A percentile compares a stretch with the other conserved stretches of the same genome.
Evolutionary conservation across 768 basidiomycete genomes (phyloP).

Genomic region (Leucocoprinus birnbaumii): DNA sequence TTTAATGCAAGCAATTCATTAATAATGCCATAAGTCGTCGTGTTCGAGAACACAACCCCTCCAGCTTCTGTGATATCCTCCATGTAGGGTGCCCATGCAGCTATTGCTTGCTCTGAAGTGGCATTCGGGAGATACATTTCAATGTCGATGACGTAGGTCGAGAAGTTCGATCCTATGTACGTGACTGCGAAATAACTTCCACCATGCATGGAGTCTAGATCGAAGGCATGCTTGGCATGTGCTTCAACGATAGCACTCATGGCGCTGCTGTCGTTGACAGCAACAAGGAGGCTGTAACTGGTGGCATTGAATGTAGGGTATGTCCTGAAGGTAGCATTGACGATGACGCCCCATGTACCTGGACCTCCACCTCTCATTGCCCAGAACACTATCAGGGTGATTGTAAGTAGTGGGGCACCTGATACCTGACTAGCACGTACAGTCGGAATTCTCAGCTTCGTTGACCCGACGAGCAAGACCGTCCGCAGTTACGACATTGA

Average conservation of each 20-base stretch:
- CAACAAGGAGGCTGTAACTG: constrained; percentile 16
- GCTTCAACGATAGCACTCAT: constrained; percentile 18
- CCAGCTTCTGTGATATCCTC: not conserved
- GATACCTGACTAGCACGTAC: constrained; percentile 9
- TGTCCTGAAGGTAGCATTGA: constrained; percentile 30
- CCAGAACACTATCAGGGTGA: constrained; percentile 21
- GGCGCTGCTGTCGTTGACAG: constrained; percentile 17
- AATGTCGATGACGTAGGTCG: not conserved
- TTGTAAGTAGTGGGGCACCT: not conserved
- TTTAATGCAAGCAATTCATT: not conserved
- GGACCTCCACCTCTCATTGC: constrained; percentile 25
- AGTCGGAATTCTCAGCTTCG: constrained; percentile 20
- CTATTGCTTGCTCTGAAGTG: not conserved
- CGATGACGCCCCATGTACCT: constrained; percentile 36
- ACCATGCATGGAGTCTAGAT: constrained; percentile 25
- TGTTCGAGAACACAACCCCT: not conserved
- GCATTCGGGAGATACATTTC: constrained; percentile 19
- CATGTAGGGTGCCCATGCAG: not conserved
- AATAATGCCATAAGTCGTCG: not conserved
- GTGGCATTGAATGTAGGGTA: constrained; percentile 30
- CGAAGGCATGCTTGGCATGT: constrained; percentile 35
- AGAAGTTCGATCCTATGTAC: not conserved
- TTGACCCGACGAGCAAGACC: constrained; percentile 24
- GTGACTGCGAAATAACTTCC: constrained; percentile 27
- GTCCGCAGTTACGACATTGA: constrained; percentile 26